Conservation (phyloP, 768 basidiomycete species). For the Trametes gibbosa region DNA sequence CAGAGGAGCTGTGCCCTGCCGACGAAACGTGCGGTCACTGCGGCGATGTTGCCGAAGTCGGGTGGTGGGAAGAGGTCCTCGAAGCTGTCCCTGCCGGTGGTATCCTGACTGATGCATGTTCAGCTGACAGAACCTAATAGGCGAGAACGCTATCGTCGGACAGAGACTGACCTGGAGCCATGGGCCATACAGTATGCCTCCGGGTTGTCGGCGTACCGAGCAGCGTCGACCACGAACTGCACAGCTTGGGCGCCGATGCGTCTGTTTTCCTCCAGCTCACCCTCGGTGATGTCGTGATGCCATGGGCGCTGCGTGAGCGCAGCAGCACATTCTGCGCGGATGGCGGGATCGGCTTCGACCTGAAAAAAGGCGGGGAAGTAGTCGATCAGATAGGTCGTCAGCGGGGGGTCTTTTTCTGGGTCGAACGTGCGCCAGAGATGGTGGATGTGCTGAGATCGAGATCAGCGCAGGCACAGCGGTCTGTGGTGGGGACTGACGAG, state of each 20-base stretch:
- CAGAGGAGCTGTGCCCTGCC: neutral
- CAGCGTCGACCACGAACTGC: conserved; percentile 11
- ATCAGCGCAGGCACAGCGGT: neutral
- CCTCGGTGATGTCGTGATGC: conserved; percentile 10
- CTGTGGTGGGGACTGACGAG: conserved; percentile 9
- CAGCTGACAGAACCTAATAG: neutral
- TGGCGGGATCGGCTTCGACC: conserved; percentile 1
- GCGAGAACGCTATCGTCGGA: too few relatives aligned
- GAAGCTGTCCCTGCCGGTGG: too few relatives aligned
- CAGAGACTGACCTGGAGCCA: too few relatives aligned
- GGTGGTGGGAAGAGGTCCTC: conserved; percentile 14
- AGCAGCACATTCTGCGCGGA: neutral
- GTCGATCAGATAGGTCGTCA: neutral
- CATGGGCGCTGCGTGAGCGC: neutral
- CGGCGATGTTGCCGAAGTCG: neutral
- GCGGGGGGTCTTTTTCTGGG: neutral
- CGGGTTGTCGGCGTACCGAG: conserved; percentile 7
- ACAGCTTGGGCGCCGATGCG: conserved; percentile 7
- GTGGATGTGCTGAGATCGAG: conserved; percentile 13
- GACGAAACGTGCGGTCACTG: neutral
- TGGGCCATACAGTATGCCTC: conserved; percentile 7
- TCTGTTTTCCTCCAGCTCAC: conserved; percentile 1
- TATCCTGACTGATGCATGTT: neutral
- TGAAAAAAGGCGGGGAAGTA: conserved; percentile 10
- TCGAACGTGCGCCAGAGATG: conserved; percentile 11